Evolutionary conservation across 2,329 filamentous ascomycete genomes (phyloP).

Genomic region (Fusarium decemcellulare): DNA sequence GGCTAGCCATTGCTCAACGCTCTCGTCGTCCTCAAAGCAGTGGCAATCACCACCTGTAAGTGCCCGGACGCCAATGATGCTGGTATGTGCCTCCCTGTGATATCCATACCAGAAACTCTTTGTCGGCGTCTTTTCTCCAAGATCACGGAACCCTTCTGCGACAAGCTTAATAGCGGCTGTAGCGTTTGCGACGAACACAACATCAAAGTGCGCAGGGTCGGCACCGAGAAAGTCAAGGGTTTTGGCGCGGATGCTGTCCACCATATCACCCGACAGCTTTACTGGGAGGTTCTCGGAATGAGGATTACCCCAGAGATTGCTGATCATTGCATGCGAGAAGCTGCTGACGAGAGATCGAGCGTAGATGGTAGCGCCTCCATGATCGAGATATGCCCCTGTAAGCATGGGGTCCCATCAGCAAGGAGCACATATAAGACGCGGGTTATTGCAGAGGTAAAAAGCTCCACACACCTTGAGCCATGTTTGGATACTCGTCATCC

Average conservation of each 20-base stretch:
- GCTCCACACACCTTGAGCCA: slow-evolving; percentile 41
- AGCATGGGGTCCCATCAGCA: slow-evolving; percentile 12
- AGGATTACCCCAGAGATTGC: slow-evolving; percentile 76
- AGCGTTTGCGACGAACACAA: slow-evolving; percentile 74
- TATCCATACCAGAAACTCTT: slow-evolving; percentile 71
- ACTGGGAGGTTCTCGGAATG: slow-evolving; percentile 75
- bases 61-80: slow-evolving; percentile 79
- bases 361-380: slow-evolving; percentile 71
- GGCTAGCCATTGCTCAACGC: slow-evolving; percentile 61
- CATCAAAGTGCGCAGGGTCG: slow-evolving; percentile 70
- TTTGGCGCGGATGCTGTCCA: slow-evolving; percentile 68
- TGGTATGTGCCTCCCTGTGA: slow-evolving; percentile 74
- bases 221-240: slow-evolving; percentile 72
- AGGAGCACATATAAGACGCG: background rate
- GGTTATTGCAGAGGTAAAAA: background rate
- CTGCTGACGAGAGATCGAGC: slow-evolving; percentile 69
- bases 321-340: slow-evolving; percentile 68
- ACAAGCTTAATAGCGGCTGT: slow-evolving; percentile 75
- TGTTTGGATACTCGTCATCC: slow-evolving; percentile 47
- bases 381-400: slow-evolving; percentile 67
- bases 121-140: slow-evolving; percentile 62
- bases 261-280: slow-evolving; percentile 67
- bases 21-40: slow-evolving; percentile 73
- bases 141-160: slow-evolving; percentile 68
- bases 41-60: slow-evolving; percentile 65